Percentiles rank a stretch among this genome's conserved stretches.
These are phyloP conservation scores for Pythium aphanidermatum DNA, from an alignment of 352 stramenopile species.

Conservation along the genomic window DNA sequence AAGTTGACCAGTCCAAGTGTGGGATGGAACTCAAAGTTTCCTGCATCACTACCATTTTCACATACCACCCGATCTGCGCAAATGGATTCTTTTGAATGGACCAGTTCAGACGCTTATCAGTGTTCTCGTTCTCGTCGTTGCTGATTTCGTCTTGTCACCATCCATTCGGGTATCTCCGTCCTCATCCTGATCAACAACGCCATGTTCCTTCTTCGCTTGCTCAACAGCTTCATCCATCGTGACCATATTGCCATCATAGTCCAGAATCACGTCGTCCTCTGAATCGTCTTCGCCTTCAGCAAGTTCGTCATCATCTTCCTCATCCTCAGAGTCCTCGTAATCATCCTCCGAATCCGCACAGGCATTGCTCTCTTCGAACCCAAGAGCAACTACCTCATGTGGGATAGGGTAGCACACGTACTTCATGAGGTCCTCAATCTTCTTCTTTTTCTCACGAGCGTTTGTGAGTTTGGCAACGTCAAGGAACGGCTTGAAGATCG, in stretches of 20 bases:
- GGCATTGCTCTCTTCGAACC: conserved; percentile 8
- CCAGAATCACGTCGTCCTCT: conserved; percentile 13
- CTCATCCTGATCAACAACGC: background rate
- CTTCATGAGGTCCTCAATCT: background rate
- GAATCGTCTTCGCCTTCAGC: conserved; percentile 2
- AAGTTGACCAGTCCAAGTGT: background rate
- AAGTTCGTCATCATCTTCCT: background rate
- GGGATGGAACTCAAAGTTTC: too few relatives aligned
- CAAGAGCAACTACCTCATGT: background rate
- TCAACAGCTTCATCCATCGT: conserved; percentile 6
- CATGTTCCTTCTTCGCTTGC: conserved; percentile 2
- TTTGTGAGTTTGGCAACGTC: background rate
- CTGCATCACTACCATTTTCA: too few relatives aligned
- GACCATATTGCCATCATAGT: conserved; percentile 7
- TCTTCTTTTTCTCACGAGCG: background rate
- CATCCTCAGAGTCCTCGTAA: conserved; percentile 5
- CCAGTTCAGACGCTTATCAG: background rate
- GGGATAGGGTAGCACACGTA: conserved; percentile 4
- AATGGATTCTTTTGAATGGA: background rate
- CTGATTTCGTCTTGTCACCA: background rate
- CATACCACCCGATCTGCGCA: background rate
- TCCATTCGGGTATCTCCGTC: background rate
- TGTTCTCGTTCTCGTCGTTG: background rate
- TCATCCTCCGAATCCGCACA: too few relatives aligned
- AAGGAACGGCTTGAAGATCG: background rate